Evolutionary conservation across 1,284 basidiomycete genomes (phyloP).

Genomic region (Cutaneotrichosporon mucoides): DNA sequence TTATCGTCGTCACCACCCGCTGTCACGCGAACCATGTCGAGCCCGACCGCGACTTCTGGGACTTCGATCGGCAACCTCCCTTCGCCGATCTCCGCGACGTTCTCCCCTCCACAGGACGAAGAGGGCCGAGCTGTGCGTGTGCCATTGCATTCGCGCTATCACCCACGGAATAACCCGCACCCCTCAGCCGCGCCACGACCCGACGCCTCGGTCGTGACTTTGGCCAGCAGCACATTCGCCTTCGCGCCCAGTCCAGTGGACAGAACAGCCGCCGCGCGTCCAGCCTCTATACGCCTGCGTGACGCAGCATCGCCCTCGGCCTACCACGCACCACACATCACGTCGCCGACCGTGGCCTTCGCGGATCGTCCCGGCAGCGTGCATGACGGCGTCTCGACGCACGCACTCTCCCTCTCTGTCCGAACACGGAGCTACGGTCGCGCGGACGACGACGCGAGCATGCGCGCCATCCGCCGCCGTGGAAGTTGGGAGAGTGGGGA

Average conservation of each 20-base stretch:
- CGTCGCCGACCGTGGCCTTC: conserved; percentile 15
- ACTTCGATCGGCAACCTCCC: background rate
- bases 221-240: conserved; percentile 86
- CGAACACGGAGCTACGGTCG: conserved; percentile 13
- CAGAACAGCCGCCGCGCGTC: conserved; percentile 5
- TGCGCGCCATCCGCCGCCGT: conserved; percentile 29
- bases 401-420: conserved; percentile 12
- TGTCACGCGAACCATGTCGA: conserved; percentile 8
- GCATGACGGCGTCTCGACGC: conserved; percentile 15
- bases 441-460: conserved; percentile 23
- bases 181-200: conserved; percentile 84
- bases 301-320: conserved; percentile 10
- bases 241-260: conserved; percentile 52
- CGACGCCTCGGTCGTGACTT: conserved; percentile 85
- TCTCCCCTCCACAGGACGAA: conserved; percentile 1
- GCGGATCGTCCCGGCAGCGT: conserved; percentile 9
- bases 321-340: conserved; percentile 4
- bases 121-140: conserved; percentile 47
- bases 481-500: conserved; percentile 41
- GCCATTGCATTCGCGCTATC: conserved; percentile 80
- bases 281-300: conserved; percentile 13
- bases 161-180: conserved; percentile 90
- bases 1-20: conserved; percentile 1
- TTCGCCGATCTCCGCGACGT: conserved; percentile 16
- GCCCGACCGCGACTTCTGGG: conserved; percentile 6